Conservation (phyloP, 352 stramenopile genomes). For the Phytophthora sansomeana region DNA sequence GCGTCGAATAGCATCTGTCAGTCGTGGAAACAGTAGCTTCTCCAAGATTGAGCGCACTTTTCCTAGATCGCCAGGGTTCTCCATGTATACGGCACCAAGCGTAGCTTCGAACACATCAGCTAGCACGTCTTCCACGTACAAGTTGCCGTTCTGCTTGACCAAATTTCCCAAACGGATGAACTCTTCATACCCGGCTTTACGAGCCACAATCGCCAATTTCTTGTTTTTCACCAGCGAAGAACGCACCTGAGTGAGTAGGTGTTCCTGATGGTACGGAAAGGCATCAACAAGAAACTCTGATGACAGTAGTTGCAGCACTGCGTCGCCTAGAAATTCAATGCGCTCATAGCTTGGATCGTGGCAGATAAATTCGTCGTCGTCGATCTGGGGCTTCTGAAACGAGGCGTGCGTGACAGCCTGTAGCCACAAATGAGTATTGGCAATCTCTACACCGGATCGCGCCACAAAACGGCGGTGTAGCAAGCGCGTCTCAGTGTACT, state of each 20-base stretch:
- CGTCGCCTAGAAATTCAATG: slow-evolving; percentile 88
- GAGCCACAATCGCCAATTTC: slow-evolving; percentile 69
- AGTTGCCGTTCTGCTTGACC: slow-evolving; percentile 62
- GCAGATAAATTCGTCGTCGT: slow-evolving; percentile 71
- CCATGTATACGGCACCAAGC: slow-evolving; percentile 79
- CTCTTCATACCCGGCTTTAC: slow-evolving; percentile 64
- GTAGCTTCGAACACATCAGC: slow-evolving; percentile 84
- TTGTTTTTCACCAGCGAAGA: slow-evolving; percentile 90
- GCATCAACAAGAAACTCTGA: slow-evolving; percentile 82
- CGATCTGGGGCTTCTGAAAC: slow-evolving; percentile 78
- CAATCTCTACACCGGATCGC: slow-evolving; percentile 60
- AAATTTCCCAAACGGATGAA: slow-evolving; percentile 78
- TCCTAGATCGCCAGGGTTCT: slow-evolving; percentile 64
- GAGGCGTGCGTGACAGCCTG: slow-evolving; percentile 81
- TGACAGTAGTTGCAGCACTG: slow-evolving; percentile 83
- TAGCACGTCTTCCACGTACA: slow-evolving; percentile 82
- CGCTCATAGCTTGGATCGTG: slow-evolving; percentile 82
- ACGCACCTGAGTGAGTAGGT: slow-evolving; percentile 79
- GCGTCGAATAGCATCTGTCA: slow-evolving; percentile 76
- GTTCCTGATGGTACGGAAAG: slow-evolving; percentile 85
- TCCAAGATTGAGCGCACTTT: slow-evolving; percentile 76
- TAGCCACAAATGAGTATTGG: slow-evolving; percentile 78
- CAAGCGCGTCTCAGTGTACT: slow-evolving; percentile 50
- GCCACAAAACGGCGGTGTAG: slow-evolving; percentile 64
- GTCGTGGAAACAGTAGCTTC: slow-evolving; percentile 63